Evolutionary conservation across 192 early-diverging fungal species (phyloP).

Genomic region (Piromyces sp.): DNA sequence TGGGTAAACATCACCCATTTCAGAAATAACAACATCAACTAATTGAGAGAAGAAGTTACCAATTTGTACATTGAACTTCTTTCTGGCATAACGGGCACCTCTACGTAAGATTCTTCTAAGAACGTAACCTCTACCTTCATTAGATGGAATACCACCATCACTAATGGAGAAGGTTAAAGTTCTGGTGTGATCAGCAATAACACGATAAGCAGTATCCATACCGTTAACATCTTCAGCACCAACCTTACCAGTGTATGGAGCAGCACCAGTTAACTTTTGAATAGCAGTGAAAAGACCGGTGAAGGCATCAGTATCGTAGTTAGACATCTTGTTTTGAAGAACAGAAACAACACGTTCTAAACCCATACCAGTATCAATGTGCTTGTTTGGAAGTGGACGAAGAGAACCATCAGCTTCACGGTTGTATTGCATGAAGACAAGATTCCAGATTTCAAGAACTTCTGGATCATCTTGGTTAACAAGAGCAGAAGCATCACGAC

Average conservation of each 20-base stretch:
- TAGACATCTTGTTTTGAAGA: conserved; percentile 82
- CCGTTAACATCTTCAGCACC: conserved; percentile 85
- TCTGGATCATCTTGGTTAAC: conserved; percentile 97
- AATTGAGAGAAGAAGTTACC: conserved; percentile 85
- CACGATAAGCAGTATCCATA: conserved; percentile 93
- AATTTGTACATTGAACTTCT: conserved; percentile 74
- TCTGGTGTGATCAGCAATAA: conserved; percentile 92
- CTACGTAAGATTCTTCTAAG: conserved; percentile 87
- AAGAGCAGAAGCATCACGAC: conserved; percentile 65
- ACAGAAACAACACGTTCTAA: conserved; percentile 87
- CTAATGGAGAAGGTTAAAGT: conserved; percentile 91
- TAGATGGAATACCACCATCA: conserved; percentile 89
- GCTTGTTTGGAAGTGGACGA: conserved; percentile 78
- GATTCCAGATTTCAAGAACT: conserved; percentile 96
- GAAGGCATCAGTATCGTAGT: conserved; percentile 95
- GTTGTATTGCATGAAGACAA: conserved; percentile 99
- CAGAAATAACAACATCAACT: conserved; percentile 73
- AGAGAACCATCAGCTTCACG: conserved; percentile 77
- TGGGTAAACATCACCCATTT: conserved; percentile 86
- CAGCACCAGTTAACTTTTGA: conserved; percentile 68
- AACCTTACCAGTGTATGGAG: conserved; percentile 67
- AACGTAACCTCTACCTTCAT: conserved; percentile 97
- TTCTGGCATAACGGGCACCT: conserved; percentile 83
- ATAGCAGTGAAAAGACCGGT: conserved; percentile 64
- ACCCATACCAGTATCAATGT: conserved; percentile 97